These are phyloP conservation scores for Penicillium capsulatum DNA, from an alignment of 2,329 filamentous ascomycete species.

Conservation along the genomic window DNA sequence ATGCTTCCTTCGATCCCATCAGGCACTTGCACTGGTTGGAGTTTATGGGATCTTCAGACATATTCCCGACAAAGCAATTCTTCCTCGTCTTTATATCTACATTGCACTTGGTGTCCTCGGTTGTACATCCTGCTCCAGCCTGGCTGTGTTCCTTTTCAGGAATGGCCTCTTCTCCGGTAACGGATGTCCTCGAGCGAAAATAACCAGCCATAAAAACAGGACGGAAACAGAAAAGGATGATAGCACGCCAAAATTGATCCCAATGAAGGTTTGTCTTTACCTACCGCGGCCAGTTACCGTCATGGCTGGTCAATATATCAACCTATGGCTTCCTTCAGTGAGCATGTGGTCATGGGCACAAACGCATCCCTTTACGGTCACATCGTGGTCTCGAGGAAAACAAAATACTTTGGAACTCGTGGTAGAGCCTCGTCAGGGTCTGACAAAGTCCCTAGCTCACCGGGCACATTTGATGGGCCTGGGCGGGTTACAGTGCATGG, in stretches of 20 bases:
- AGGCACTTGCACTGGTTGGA: not conserved
- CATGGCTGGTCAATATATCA: conserved; percentile 26
- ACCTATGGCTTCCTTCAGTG: conserved; percentile 26
- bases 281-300: conserved; percentile 20
- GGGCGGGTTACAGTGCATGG: conserved; percentile 22
- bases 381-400: conserved; percentile 23
- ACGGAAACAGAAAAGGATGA: conserved; percentile 11
- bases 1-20: conserved; percentile 8
- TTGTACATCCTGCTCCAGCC: too few species aligned
- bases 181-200: too few species aligned
- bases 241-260: conserved; percentile 6
- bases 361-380: conserved; percentile 25
- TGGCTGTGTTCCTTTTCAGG: too few species aligned
- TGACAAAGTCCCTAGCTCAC: too few species aligned
- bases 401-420: conserved; percentile 31
- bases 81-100: conserved; percentile 1
- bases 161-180: too few species aligned
- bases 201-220: too few species aligned
- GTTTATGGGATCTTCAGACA: conserved; percentile 1
- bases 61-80: not conserved
- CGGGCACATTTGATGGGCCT: too few species aligned
- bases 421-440: conserved; percentile 28
- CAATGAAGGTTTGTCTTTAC: conserved; percentile 17
- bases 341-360: conserved; percentile 23
- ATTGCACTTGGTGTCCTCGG: not conserved